Evolutionary conservation across 345 rosid genomes (phyloP).

Genomic region (Salix exigua): DNA sequence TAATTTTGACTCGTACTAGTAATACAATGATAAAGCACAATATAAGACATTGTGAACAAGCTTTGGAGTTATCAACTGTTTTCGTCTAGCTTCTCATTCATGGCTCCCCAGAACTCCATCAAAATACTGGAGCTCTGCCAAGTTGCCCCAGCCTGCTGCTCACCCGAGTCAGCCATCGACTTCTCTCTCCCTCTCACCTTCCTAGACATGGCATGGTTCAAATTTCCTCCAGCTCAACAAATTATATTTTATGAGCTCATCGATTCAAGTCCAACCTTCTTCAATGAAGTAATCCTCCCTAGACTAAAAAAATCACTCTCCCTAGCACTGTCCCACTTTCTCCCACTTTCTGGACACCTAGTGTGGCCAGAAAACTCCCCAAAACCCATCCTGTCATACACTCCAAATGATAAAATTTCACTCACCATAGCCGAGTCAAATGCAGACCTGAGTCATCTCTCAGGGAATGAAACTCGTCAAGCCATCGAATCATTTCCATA

Average conservation of each 20-base stretch:
- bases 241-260: not conserved
- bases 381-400: not conserved
- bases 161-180: not conserved
- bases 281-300: not conserved
- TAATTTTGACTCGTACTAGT: too few species aligned
- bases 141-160: not conserved
- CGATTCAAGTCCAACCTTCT: not conserved
- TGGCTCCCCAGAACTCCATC: not conserved
- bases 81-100: too few species aligned
- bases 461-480: not conserved
- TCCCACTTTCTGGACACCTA: not conserved
- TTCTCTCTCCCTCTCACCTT: constrained; percentile 3
- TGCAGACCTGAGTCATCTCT: not conserved
- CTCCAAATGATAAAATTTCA: not conserved
- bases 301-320: not conserved
- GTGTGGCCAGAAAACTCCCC: not conserved
- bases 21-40: not conserved
- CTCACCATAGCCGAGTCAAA: not conserved
- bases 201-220: not conserved
- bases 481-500: not conserved
- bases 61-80: not conserved
- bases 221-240: not conserved
- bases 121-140: not conserved
- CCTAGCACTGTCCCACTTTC: not conserved
- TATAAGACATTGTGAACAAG: not conserved